Percentiles rank a stretch among this genome's conserved stretches.
These are phyloP conservation scores for Suillus weaverae DNA, from an alignment of 768 basidiomycete species.

Conservation along the genomic window DNA sequence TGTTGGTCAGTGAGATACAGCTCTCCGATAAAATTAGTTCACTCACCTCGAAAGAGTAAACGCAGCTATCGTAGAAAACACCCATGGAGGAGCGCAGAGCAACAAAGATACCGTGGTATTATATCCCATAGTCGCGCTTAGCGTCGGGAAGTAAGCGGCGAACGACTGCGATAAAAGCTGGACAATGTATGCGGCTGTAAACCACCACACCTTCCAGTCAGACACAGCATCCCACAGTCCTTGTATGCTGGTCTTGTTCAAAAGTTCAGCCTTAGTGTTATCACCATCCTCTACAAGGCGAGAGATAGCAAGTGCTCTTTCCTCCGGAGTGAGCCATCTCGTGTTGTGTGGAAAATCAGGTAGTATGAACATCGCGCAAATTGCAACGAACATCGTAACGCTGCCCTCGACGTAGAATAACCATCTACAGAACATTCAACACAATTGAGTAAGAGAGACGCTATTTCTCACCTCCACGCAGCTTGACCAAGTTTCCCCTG, in stretches of 20 bases:
- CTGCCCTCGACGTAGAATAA: constrained; percentile 32
- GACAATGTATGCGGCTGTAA: constrained; percentile 25
- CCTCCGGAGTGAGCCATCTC: constrained; percentile 29
- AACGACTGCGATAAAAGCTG: constrained; percentile 20
- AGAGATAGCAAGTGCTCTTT: constrained; percentile 30
- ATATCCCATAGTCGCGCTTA: constrained; percentile 37
- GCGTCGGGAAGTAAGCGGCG: constrained; percentile 25
- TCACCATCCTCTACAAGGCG: constrained; percentile 32
- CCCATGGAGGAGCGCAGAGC: constrained; percentile 42
- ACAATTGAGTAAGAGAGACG: neutral
- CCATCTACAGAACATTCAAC: constrained; percentile 8
- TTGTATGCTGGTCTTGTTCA: constrained; percentile 19
- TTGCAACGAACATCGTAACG: constrained; percentile 33
- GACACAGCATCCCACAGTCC: constrained; percentile 38
- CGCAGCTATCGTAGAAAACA: constrained; percentile 31
- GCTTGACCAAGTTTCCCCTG: constrained; percentile 39
- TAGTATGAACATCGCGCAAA: constrained; percentile 35
- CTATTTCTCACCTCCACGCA: constrained; percentile 39
- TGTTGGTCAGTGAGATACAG: constrained; percentile 13
- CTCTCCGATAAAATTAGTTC: neutral
- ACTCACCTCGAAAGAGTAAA: constrained; percentile 19
- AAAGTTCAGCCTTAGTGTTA: constrained; percentile 12
- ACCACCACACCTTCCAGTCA: constrained; percentile 44
- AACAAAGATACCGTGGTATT: constrained; percentile 39
- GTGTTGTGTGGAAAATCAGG: constrained; percentile 40